Percentiles rank a stretch among this genome's conserved stretches.
These are phyloP conservation scores for Candida incommunis DNA, from an alignment of 805 yeast species.

Conservation along the genomic window DNA sequence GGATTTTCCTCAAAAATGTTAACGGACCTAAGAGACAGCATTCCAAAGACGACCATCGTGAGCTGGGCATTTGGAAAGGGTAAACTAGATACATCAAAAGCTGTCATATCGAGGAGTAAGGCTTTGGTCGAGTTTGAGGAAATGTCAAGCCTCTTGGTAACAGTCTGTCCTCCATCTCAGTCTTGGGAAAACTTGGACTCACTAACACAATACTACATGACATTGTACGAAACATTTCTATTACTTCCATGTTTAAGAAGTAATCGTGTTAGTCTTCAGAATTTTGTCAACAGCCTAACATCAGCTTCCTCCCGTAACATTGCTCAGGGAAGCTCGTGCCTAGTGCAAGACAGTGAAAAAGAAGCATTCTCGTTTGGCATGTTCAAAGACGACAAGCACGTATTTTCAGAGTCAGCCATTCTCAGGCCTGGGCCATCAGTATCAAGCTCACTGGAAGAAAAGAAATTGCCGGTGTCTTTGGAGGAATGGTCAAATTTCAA, in stretches of 20 bases:
- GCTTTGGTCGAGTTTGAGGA: background rate
- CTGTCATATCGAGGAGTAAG: background rate
- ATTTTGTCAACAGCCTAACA: background rate
- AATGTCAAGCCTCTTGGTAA: background rate
- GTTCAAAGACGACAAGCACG: background rate
- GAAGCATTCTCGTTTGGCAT: background rate
- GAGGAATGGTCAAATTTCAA: background rate
- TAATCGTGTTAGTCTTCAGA: background rate
- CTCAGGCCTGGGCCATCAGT: too few relatives aligned
- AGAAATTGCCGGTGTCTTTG: background rate
- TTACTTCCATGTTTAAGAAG: background rate
- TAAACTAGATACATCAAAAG: slow-evolving; percentile 11
- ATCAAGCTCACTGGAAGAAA: background rate
- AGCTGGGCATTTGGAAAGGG: slow-evolving; percentile 32
- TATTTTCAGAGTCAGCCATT: slow-evolving; percentile 3
- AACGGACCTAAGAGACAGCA: slow-evolving; percentile 45
- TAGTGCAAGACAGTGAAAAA: background rate
- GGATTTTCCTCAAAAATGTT: slow-evolving; percentile 48
- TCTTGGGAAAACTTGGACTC: background rate
- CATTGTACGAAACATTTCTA: background rate
- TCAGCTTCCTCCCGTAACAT: background rate
- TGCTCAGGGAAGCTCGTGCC: background rate
- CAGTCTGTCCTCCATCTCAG: background rate
- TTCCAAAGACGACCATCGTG: slow-evolving; percentile 33
- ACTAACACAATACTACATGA: background rate